Conservation (phyloP, 305 asterid genomes). For the Plantago rigida region DNA sequence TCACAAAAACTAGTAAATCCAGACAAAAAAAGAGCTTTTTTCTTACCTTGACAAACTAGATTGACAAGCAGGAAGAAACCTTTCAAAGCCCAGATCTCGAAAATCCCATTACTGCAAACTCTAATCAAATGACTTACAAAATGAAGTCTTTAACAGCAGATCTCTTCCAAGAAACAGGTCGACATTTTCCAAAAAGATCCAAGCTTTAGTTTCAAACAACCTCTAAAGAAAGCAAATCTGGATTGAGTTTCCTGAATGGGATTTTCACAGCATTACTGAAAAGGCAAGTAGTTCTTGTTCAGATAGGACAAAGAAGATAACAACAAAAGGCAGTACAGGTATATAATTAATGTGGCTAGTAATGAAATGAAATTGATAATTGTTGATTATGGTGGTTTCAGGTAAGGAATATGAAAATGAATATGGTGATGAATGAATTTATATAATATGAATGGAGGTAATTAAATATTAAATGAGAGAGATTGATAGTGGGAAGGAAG, state of each 20-base stretch:
- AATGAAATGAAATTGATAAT: conserved; percentile 26
- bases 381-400: conserved; percentile 36
- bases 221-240: conserved; percentile 29
- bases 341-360: conserved; percentile 28
- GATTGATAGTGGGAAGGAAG: conserved; percentile 35
- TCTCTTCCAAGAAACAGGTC: conserved; percentile 37
- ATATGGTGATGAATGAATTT: conserved; percentile 24
- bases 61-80: conserved; percentile 23
- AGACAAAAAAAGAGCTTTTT: conserved; percentile 15
- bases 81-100: conserved; percentile 58
- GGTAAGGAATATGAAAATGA: conserved; percentile 33
- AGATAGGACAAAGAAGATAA: conserved; percentile 25
- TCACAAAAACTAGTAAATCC: not conserved
- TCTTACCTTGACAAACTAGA: conserved; percentile 42
- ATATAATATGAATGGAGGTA: conserved; percentile 18
- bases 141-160: conserved; percentile 30
- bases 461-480: conserved; percentile 18
- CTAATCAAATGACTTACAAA: conserved; percentile 4
- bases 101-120: conserved; percentile 32
- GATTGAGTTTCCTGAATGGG: conserved; percentile 20
- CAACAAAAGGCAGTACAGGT: conserved; percentile 42
- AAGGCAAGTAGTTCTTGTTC: conserved; percentile 28
- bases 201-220: conserved; percentile 18
- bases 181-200: conserved; percentile 32
- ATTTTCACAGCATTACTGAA: conserved; percentile 29